Base-by-base conservation (phyloP, 2,329 filamentous ascomycete species). In the Aspergillus sergii region DNA sequence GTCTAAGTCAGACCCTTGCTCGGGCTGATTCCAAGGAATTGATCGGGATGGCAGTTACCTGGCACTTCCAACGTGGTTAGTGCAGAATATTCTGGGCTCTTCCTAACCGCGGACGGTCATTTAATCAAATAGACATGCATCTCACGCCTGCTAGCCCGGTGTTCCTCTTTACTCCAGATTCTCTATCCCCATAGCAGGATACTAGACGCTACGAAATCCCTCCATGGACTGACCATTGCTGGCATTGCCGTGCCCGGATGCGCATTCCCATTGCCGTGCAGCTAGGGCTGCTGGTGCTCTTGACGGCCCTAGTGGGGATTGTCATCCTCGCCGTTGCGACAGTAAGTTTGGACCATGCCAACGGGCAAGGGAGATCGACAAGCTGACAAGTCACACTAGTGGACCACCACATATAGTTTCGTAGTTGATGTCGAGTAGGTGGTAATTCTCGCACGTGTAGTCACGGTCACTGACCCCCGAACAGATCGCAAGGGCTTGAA, bases 191-290 rank as follows among this genome's bases (percentile, higher is more conserved):
- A n/a, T 32, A 23, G 14, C 26, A 19, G 46, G 48, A 32, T 8
- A 34, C 1, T 6, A 9, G 9, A 54, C 14, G 5, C 12, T 14
- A 41, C 16, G 1, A 21, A 16, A n/a, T 12, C n/a, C 30, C 19
- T 54, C n/a, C 3, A 55, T 55, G 51, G 51, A 39, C n/a, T 55
- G 21, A 55, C 51, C n/a, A 7, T 36, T n/a, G 16, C 16, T 21
- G 28, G 28, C 16, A 26, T 26, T 39, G 51, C 32, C 51, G 51
- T 54, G 28, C 19, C 53, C 64, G 67, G 66, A 94, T 97, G 92
- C 88, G 93, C 77, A 88, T 97, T 76, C 90, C 91, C 62, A 97
- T 97, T 73, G 87, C 93, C 69, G 89, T 94, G 80, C 94, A 97
- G 85, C 85, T 97, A 71, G 92, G 88, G 69, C 84, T 89, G 76